Conservation (phyloP, 805 yeast species). For the Phaffomyces antillensis region DNA sequence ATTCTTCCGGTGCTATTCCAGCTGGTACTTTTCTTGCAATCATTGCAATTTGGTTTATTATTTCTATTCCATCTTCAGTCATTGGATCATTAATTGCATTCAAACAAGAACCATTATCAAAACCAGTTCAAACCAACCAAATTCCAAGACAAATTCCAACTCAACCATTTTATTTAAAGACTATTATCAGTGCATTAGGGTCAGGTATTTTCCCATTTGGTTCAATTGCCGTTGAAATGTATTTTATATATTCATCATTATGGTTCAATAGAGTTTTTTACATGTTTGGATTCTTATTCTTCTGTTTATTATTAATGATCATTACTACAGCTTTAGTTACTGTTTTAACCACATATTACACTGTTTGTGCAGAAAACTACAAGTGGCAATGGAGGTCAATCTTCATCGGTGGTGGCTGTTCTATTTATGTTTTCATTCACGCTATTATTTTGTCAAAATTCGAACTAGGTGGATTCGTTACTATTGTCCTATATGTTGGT, state of each 20-base stretch:
- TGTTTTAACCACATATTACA: constrained; percentile 71
- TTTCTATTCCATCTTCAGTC: constrained; percentile 79
- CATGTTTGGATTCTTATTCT: constrained; percentile 95
- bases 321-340: constrained; percentile 78
- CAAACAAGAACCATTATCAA: constrained; percentile 46
- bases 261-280: constrained; percentile 93
- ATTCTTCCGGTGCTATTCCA: constrained; percentile 94
- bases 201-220: constrained; percentile 95
- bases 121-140: constrained; percentile 89
- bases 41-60: constrained; percentile 73
- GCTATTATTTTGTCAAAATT: constrained; percentile 69
- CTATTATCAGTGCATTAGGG: constrained; percentile 57
- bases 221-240: constrained; percentile 89
- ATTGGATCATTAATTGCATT: constrained; percentile 78
- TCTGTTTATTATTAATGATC: constrained; percentile 79
- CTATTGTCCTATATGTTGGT: constrained; percentile 74
- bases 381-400: constrained; percentile 97
- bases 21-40: constrained; percentile 81
- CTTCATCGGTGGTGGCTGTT: constrained; percentile 83
- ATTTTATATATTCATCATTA: constrained; percentile 81
- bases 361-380: constrained; percentile 85
- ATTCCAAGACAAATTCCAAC: constrained; percentile 94
- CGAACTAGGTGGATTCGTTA: constrained; percentile 63
- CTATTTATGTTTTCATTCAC: constrained; percentile 78
- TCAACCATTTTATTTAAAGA: constrained; percentile 77